Conservation (phyloP, 2,329 filamentous ascomycete species). For the Sordariomycetes sp. region DNA sequence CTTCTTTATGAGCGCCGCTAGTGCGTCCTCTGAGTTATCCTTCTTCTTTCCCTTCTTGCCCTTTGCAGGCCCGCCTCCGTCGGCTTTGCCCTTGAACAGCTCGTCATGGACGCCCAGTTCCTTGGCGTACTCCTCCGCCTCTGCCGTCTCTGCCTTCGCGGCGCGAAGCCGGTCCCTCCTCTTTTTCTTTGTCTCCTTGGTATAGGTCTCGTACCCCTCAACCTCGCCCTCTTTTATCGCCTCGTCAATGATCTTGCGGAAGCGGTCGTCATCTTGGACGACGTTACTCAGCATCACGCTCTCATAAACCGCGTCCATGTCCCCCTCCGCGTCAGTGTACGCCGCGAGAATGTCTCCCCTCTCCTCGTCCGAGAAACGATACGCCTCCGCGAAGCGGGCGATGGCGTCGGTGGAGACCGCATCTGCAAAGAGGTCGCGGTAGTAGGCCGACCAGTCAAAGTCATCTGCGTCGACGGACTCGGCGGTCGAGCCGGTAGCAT, state of each 20-base stretch:
- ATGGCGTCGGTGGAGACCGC: conserved; percentile 67
- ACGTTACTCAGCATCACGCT: conserved; percentile 80
- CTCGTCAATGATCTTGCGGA: conserved; percentile 67
- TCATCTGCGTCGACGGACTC: conserved; percentile 68
- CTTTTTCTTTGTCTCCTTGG: conserved; percentile 59
- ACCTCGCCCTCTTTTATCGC: conserved; percentile 66
- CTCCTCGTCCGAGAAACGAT: conserved; percentile 84
- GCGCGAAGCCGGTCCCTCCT: conserved; percentile 46
- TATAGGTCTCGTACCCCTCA: conserved; percentile 56
- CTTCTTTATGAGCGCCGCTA: conserved; percentile 66
- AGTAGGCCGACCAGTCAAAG: conserved; percentile 89
- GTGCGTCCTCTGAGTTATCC: conserved; percentile 33
- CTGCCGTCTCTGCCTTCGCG: conserved; percentile 56
- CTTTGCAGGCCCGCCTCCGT: conserved; percentile 16
- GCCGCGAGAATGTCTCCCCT: conserved; percentile 63
- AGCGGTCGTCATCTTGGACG: conserved; percentile 74
- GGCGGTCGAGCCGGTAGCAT: conserved; percentile 78
- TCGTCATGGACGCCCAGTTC: conserved; percentile 66
- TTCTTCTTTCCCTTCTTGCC: conserved; percentile 18
- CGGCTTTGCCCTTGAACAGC: conserved; percentile 36
- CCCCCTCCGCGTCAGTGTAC: conserved; percentile 63
- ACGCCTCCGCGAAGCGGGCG: conserved; percentile 61
- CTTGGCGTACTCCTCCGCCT: conserved; percentile 66
- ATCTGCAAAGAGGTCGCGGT: conserved; percentile 71
- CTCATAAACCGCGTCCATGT: conserved; percentile 70